These are phyloP conservation scores for Boletus tomentosulus DNA, from an alignment of 768 basidiomycete genomes.

Conservation along the genomic window DNA sequence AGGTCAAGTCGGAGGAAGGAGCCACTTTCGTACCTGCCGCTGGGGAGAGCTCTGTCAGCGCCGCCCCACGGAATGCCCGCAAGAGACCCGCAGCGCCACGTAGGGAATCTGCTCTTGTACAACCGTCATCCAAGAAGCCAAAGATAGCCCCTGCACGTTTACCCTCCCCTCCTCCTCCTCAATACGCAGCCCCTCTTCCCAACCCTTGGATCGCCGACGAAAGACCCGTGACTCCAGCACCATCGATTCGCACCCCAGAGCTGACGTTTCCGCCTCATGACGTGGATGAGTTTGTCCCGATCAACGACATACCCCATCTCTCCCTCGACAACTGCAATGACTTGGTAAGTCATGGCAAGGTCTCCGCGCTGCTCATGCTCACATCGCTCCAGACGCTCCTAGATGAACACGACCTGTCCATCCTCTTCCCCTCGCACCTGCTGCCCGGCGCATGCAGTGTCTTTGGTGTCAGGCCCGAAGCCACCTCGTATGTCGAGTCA, in stretches of 20 bases:
- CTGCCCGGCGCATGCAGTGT: slow-evolving; percentile 17
- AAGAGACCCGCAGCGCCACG: slow-evolving; percentile 8
- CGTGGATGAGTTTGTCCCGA: slow-evolving; percentile 30
- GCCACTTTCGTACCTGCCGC: not conserved
- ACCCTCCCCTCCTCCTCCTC: not conserved
- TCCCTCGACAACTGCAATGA: slow-evolving; percentile 22
- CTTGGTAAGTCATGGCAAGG: slow-evolving; percentile 14
- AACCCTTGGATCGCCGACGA: not conserved
- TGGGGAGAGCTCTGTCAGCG: not conserved
- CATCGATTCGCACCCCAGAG: slow-evolving; percentile 17
- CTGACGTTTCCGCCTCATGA: slow-evolving; percentile 6
- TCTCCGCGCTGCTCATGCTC: not conserved
- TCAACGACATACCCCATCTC: slow-evolving; percentile 34
- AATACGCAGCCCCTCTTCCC: slow-evolving; percentile 1
- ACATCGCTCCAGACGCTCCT: slow-evolving; percentile 10
- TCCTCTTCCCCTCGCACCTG: slow-evolving; percentile 20
- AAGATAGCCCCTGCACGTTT: not conserved
- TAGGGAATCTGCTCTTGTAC: slow-evolving; percentile 2
- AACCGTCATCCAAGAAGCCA: slow-evolving; percentile 7
- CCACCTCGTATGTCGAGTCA: slow-evolving; percentile 24
- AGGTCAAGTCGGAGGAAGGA: not conserved
- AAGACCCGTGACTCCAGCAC: slow-evolving; percentile 1
- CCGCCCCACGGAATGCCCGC: not conserved
- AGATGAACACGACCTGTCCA: not conserved
- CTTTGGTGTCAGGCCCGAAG: slow-evolving; percentile 32